Conservation (phyloP, 140 eudicot species). For the Cichorium intybus region DNA sequence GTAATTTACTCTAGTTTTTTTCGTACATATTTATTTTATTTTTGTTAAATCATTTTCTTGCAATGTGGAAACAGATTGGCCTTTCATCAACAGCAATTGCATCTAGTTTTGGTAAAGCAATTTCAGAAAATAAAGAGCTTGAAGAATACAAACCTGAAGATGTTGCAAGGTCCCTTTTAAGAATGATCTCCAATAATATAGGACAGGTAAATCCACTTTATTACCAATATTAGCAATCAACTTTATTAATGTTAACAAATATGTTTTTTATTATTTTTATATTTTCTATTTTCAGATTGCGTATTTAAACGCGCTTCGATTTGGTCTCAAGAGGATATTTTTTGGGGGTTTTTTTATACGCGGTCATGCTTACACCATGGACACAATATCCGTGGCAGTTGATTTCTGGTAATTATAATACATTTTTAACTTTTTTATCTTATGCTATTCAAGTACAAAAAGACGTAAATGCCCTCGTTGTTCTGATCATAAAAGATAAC, state of each 20-base stretch:
- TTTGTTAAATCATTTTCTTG: constrained; percentile 2
- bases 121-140: constrained; percentile 78
- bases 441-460: constrained; percentile 5
- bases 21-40: neutral
- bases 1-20: too few relatives aligned
- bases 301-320: constrained; percentile 83
- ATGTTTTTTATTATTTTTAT: constrained; percentile 6
- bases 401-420: constrained; percentile 69
- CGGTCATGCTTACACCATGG: constrained; percentile 95
- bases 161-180: constrained; percentile 80
- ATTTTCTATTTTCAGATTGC: constrained; percentile 60
- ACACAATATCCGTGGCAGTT: constrained; percentile 93
- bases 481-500: constrained; percentile 1
- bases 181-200: constrained; percentile 94
- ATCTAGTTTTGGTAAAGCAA: constrained; percentile 89
- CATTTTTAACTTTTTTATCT: neutral
- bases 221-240: too few relatives aligned
- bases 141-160: constrained; percentile 86
- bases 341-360: constrained; percentile 95
- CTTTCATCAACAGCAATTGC: constrained; percentile 90
- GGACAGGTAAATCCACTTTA: constrained; percentile 57
- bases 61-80: constrained; percentile 66
- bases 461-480: neutral
- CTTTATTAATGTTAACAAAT: constrained; percentile 12
- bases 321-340: constrained; percentile 83